phyloP scores from a whole-genome alignment of 371 early-diverging fungal species.

The Circinella umbellata region DNA sequence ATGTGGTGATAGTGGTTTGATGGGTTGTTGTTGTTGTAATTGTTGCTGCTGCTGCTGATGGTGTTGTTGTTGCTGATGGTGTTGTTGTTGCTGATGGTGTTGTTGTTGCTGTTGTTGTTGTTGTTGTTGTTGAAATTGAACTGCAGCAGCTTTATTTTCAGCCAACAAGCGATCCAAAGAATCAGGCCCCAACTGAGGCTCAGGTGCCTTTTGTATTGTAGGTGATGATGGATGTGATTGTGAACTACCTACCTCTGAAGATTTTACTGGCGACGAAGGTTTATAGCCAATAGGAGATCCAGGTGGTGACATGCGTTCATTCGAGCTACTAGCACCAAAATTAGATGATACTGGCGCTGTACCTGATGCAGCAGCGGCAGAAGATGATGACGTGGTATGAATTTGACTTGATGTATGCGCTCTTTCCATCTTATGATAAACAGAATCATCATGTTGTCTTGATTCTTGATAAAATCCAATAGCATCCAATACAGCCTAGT shows the following conservation, averaged over 20 bases:
- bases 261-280: neutral
- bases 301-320: conserved; percentile 22
- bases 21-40: conserved; percentile 21
- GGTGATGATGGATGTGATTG: neutral
- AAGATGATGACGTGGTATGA: neutral
- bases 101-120: too few species aligned
- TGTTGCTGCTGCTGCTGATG: conserved; percentile 22
- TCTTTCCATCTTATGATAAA: conserved; percentile 91
- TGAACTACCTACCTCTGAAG: neutral
- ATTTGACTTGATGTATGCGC: conserved; percentile 42
- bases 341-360: conserved; percentile 3
- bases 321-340: conserved; percentile 2
- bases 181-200: conserved; percentile 10
- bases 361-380: conserved; percentile 1
- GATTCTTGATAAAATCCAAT: conserved; percentile 92
- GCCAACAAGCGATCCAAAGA: conserved; percentile 16
- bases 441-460: conserved; percentile 65
- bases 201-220: conserved; percentile 6
- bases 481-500: conserved; percentile 88
- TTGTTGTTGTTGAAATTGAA: conserved; percentile 12
- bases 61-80: conserved; percentile 22
- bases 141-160: neutral
- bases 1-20: conserved; percentile 23
- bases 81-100: conserved; percentile 20
- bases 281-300: conserved; percentile 21